Evolutionary conservation across 495 filamentous ascomycete species (phyloP).

Genomic region (Recurvomyces mirabilis): DNA sequence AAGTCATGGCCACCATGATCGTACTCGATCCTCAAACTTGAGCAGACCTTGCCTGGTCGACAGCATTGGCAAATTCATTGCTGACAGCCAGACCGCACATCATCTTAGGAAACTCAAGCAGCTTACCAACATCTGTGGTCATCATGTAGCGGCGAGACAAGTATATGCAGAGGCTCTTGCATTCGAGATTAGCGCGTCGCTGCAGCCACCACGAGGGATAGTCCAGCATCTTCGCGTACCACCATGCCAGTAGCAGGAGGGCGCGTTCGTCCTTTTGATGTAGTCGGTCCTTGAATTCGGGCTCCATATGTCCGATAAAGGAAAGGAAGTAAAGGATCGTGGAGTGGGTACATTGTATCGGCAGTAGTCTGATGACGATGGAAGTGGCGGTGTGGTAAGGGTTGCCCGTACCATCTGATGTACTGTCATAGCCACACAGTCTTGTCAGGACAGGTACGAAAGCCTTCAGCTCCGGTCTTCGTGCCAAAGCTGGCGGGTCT

Average conservation of each 20-base stretch:
- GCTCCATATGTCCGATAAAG: conserved; percentile 30
- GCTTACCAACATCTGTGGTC: conserved; percentile 2
- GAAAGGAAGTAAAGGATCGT: conserved; percentile 29
- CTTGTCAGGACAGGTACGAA: conserved; percentile 8
- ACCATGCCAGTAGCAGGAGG: conserved; percentile 34
- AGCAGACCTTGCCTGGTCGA: conserved; percentile 1
- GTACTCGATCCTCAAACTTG: no score
- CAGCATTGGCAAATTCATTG: neutral
- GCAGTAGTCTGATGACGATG: conserved; percentile 23
- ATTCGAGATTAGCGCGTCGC: conserved; percentile 30
- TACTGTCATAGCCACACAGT: conserved; percentile 20
- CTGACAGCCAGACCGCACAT: conserved; percentile 11
- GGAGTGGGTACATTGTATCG: conserved; percentile 20
- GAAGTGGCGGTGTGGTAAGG: conserved; percentile 22
- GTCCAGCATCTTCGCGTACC: conserved; percentile 31
- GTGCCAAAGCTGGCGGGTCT: neutral
- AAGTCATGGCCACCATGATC: no score
- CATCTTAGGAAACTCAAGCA: conserved; percentile 16
- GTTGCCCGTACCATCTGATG: conserved; percentile 5
- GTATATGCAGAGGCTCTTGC: conserved; percentile 27
- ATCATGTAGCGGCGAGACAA: conserved; percentile 3
- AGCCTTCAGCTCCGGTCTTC: conserved; percentile 7
- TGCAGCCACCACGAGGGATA: conserved; percentile 34
- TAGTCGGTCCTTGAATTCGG: conserved; percentile 26
- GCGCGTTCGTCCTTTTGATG: conserved; percentile 33